phyloP scores from a whole-genome alignment of 1,284 basidiomycete genomes.

The Ustilago cynodontis region DNA sequence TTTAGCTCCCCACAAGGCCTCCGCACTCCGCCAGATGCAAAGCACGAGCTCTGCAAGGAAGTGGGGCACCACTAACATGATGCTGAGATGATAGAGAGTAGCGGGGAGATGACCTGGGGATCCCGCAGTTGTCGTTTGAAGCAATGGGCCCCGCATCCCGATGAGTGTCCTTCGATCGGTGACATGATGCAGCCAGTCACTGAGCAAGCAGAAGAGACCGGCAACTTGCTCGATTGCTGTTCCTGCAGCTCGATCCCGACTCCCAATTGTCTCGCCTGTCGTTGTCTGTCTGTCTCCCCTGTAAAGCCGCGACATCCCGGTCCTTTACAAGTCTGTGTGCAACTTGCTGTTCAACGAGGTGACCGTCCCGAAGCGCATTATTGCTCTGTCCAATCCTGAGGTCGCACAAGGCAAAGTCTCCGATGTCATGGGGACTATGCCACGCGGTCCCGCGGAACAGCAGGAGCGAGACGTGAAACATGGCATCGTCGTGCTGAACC shows the following conservation, averaged over 20 bases:
- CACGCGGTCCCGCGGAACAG: neutral
- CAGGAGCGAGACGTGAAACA: neutral
- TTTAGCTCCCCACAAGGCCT: neutral
- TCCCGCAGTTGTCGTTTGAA: neutral
- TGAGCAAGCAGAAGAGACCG: neutral
- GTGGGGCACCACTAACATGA: neutral
- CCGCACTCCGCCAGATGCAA: neutral
- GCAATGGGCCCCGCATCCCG: constrained; percentile 1
- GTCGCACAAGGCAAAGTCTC: constrained; percentile 3
- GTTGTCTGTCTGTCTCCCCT: neutral
- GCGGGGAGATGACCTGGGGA: neutral
- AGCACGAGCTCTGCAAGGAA: neutral
- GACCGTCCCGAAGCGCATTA: too few species aligned
- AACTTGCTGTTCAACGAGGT: too few species aligned
- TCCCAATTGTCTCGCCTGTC: neutral
- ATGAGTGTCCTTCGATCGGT: neutral
- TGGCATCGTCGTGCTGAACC: neutral
- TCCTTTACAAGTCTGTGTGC: too few species aligned
- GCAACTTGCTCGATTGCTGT: neutral
- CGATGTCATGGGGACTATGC: neutral
- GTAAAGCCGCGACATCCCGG: neutral
- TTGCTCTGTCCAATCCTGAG: neutral
- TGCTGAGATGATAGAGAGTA: neutral
- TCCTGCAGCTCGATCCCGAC: neutral
- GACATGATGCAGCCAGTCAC: neutral